Conservation (phyloP, 2,329 filamentous ascomycete genomes). For the Hypomyces rosellus region DNA sequence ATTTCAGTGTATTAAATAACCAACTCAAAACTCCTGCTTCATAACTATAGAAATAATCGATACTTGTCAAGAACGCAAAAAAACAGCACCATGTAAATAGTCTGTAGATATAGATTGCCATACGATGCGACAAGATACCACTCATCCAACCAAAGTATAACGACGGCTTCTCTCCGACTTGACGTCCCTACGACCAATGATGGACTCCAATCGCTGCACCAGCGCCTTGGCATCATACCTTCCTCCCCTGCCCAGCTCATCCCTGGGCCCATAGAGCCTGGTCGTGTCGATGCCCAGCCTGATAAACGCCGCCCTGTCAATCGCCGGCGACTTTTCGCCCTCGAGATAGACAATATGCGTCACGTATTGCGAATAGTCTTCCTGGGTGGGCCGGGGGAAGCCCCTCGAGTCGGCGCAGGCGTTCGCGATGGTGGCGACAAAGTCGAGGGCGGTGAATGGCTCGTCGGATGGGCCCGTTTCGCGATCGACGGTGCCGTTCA, state of each 20-base stretch:
- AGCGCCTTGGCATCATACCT: slow-evolving; percentile 73
- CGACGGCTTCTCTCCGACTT: slow-evolving; percentile 34
- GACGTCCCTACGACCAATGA: slow-evolving; percentile 55
- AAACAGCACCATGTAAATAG: no score
- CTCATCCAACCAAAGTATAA: slow-evolving; percentile 36
- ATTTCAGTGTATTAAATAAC: no score
- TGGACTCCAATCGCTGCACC: slow-evolving; percentile 67
- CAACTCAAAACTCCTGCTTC: no score
- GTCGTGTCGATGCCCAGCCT: slow-evolving; percentile 70
- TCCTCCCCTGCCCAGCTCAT: slow-evolving; percentile 35
- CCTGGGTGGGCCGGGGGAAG: slow-evolving; percentile 27
- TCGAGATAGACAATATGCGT: slow-evolving; percentile 81
- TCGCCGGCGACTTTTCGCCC: slow-evolving; percentile 59
- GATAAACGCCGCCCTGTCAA: slow-evolving; percentile 59
- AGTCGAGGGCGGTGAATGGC: slow-evolving; percentile 71
- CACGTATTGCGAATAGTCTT: slow-evolving; percentile 62
- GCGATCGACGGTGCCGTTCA: slow-evolving; percentile 78
- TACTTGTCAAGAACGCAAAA: no score
- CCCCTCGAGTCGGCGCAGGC: slow-evolving; percentile 66
- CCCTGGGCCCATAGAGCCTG: slow-evolving; percentile 65
- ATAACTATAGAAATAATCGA: no score
- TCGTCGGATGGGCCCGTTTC: slow-evolving; percentile 68
- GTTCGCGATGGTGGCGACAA: slow-evolving; percentile 70
- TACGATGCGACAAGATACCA: no score
- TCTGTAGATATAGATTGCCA: no score